phyloP scores from a whole-genome alignment of 768 basidiomycete species.

The button mushroom (Agaricus bisporus) region DNA sequence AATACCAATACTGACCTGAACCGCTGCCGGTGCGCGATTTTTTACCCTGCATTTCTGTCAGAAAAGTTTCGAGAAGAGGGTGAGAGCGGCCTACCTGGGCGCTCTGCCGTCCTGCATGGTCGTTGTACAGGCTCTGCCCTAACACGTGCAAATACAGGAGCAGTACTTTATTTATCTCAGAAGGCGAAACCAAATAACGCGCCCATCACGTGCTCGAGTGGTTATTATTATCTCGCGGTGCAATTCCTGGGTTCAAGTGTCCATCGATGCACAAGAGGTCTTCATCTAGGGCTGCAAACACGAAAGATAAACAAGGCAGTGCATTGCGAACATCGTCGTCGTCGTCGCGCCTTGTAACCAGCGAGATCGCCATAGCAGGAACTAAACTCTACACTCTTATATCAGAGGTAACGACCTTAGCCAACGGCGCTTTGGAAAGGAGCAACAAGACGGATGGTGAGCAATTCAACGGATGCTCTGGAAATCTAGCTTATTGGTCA shows the following conservation, averaged over 20 bases:
- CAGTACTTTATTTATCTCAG: too few species aligned
- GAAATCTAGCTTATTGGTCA: not conserved
- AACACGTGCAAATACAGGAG: not conserved
- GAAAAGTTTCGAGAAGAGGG: not conserved
- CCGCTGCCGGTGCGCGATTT: slow-evolving; percentile 91
- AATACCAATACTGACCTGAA: slow-evolving; percentile 57
- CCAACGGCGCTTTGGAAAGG: not conserved
- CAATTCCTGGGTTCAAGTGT: too few species aligned
- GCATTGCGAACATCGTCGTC: not conserved
- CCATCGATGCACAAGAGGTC: slow-evolving; percentile 8
- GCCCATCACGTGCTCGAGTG: too few species aligned
- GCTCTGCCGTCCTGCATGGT: slow-evolving; percentile 78
- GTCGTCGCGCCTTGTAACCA: not conserved
- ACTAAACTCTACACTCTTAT: slow-evolving; percentile 4
- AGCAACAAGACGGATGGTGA: not conserved
- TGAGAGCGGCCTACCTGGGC: slow-evolving; percentile 44
- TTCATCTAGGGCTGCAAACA: not conserved
- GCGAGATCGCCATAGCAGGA: not conserved
- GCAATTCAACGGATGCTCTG: not conserved
- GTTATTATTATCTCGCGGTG: too few species aligned
- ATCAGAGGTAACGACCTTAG: not conserved
- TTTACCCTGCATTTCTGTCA: slow-evolving; percentile 59
- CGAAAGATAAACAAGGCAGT: not conserved
- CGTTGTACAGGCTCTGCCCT: not conserved
- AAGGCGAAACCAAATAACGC: too few species aligned